These are phyloP conservation scores for Mycena amicta DNA, from an alignment of 768 basidiomycete species.

Conservation along the genomic window DNA sequence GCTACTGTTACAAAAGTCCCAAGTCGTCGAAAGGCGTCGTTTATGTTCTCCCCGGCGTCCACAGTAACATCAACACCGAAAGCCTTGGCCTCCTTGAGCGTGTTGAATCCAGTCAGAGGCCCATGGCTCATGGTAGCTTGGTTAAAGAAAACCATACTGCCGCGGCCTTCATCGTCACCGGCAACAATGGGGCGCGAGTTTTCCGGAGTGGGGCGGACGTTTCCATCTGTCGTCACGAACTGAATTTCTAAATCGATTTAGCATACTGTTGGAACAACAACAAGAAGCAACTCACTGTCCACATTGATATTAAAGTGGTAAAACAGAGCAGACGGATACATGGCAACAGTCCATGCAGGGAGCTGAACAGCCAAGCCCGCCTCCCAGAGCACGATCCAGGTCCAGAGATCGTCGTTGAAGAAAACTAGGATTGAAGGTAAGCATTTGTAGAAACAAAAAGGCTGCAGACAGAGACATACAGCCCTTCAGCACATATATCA, in stretches of 20 bases:
- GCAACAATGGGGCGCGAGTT: not conserved
- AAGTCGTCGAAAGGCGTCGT: no score
- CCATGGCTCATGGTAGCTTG: slow-evolving; percentile 6
- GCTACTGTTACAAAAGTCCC: no score
- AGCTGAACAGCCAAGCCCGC: slow-evolving; percentile 34
- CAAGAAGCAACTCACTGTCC: slow-evolving; percentile 16
- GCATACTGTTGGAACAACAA: not conserved
- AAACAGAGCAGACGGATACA: slow-evolving; percentile 37
- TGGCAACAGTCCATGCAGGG: slow-evolving; percentile 31
- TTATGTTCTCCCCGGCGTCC: no score
- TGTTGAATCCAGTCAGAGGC: not conserved
- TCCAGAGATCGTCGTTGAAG: slow-evolving; percentile 25
- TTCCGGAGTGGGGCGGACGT: not conserved
- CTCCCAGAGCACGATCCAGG: slow-evolving; percentile 41
- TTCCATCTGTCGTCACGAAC: not conserved
- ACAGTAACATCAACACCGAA: no score
- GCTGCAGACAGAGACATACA: not conserved
- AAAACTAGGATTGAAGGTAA: not conserved
- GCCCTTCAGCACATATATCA: slow-evolving; percentile 28
- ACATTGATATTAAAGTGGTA: slow-evolving; percentile 38
- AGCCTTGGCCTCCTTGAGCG: slow-evolving; percentile 48
- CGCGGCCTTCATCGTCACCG: not conserved
- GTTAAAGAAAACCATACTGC: slow-evolving; percentile 11
- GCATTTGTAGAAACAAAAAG: not conserved
- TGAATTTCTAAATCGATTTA: not conserved